phyloP scores from a whole-genome alignment of 139 green algal species.

The Coelastrella sp. region DNA sequence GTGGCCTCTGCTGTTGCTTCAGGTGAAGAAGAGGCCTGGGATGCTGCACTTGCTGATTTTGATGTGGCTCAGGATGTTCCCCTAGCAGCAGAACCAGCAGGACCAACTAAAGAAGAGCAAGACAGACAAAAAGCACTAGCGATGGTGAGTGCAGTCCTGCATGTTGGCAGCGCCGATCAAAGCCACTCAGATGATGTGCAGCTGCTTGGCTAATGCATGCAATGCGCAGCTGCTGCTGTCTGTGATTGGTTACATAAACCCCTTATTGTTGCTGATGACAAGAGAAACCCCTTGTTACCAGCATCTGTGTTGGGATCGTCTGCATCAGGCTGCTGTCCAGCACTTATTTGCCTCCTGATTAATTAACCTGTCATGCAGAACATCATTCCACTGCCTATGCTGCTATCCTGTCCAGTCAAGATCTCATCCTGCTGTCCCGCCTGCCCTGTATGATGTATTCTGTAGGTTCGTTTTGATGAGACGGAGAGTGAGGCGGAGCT shows the following conservation, averaged over 20 bases:
- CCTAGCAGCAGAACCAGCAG: background rate
- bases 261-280: too few relatives aligned
- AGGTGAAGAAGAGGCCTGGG: constrained; percentile 21
- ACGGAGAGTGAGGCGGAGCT: background rate
- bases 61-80: constrained; percentile 24
- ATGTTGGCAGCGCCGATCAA: too few relatives aligned
- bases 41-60: constrained; percentile 23
- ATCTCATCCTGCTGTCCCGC: background rate
- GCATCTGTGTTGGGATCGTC: too few relatives aligned
- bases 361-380: too few relatives aligned
- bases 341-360: too few relatives aligned
- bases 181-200: background rate
- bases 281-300: too few relatives aligned
- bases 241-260: too few relatives aligned
- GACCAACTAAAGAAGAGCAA: constrained; percentile 21
- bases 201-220: background rate
- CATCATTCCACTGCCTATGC: too few relatives aligned
- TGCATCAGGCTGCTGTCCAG: too few relatives aligned
- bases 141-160: background rate
- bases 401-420: too few relatives aligned
- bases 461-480: constrained; percentile 16
- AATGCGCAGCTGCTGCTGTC: background rate
- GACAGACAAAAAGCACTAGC: background rate
- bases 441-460: background rate
- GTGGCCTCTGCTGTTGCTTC: background rate